Percentiles rank a stretch among this genome's conserved stretches.
These are phyloP conservation scores for Kluyveromyces sp. DNA, from an alignment of 1,139 yeast genomes.

Conservation along the genomic window DNA sequence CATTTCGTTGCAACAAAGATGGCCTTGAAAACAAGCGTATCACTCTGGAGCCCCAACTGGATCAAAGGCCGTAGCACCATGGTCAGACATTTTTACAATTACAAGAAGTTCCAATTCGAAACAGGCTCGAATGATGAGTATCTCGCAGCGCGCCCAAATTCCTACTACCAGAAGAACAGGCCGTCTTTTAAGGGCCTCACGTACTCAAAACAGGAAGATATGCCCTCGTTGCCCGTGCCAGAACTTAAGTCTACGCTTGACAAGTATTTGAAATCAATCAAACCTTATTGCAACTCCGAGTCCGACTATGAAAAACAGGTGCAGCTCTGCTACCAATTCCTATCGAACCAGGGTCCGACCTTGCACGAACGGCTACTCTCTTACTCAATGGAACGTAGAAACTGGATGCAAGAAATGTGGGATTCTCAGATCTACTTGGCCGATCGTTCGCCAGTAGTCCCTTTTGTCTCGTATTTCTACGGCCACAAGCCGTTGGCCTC, in stretches of 20 bases:
- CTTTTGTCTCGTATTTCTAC: conserved; percentile 87
- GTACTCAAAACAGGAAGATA: conserved; percentile 60
- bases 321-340: conserved; percentile 57
- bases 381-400: conserved; percentile 56
- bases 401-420: conserved; percentile 94
- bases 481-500: conserved; percentile 63
- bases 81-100: not conserved
- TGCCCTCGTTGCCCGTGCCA: conserved; percentile 89
- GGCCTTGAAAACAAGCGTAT: too few species aligned
- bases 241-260: conserved; percentile 61
- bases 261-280: conserved; percentile 63
- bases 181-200: conserved; percentile 52
- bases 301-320: conserved; percentile 50
- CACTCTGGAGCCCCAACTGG: not conserved
- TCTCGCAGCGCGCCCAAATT: conserved; percentile 19
- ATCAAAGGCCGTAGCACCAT: not conserved
- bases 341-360: conserved; percentile 54
- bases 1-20: too few species aligned
- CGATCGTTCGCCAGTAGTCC: conserved; percentile 88
- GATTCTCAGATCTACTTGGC: conserved; percentile 88
- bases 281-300: conserved; percentile 53
- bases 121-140: conserved; percentile 24
- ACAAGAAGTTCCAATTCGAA: conserved; percentile 16
- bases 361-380: conserved; percentile 60
- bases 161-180: conserved; percentile 17